Evolutionary conservation across 306 rosid species (phyloP), one percentile per base, ranked within the genome.

Genomic region (Vicia faba): DNA sequence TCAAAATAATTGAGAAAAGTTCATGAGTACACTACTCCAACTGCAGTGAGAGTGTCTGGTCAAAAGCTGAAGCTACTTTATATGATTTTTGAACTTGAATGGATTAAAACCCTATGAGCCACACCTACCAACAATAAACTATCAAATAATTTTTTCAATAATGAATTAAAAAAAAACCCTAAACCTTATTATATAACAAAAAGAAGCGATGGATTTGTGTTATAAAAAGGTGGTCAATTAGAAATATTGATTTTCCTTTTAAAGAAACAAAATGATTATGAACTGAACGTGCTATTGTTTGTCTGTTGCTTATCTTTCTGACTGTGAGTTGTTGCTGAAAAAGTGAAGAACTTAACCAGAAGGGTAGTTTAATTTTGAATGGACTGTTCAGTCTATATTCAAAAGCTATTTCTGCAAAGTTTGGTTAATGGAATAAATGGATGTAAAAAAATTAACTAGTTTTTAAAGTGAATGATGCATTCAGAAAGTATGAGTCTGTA

Each of bases 1-100:
- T 28, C 79, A 62, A 72, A 83, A 82, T 84, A 81, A 85, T 83
- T 75, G 90, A 73, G 11, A 76, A 66, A 68, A 51, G 45, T 74
- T 64, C 50, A 69, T 68, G 48, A 66, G 48, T 69, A 75, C 67
- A 70, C 72, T 78, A 79, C 79, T 40, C 11, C 33, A 66, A 75
- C 67, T 64, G 76, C 75, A 72, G 68, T 36, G 26, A 45, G 28
- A 25, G 28, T 1, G 54, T 56, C 70, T 66, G 69, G 72, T 61
- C 75, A 63, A 78, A 76, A 77, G 74, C 71, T 57, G 69, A 73
- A 49, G 74, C 76, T 46, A 53, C 74, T 79, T 75, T 78, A 35
- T 62, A 38, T 56, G 29, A 43, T 16, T 74, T 68, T 73, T 15
- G 46, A 77, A 61, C 18, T 43, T 72, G 41, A 55, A 13, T 53